Evolutionary conservation across 306 rosid genomes (phyloP), one percentile per base, ranked within the genome.

Genomic region (Hippophae tibetana): DNA sequence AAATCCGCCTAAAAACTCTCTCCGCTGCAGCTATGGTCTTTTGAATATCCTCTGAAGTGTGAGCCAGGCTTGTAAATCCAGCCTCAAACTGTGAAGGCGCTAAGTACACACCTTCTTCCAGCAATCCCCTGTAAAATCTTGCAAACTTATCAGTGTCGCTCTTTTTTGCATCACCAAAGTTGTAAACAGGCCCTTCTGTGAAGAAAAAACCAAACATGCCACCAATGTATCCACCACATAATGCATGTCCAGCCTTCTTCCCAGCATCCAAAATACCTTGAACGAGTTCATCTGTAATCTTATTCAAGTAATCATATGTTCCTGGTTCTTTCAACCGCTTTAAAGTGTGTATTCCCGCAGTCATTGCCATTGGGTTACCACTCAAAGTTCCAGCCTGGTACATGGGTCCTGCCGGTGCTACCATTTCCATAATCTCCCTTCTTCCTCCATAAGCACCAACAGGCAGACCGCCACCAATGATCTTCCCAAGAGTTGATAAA

Each of bases 71-170:
- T 44, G 99, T 93, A 71, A 88, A 86, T 31, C 99, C 99, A 60
- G 97, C 97, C 76, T 93, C 99, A 67, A 88, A 93, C 79, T 88
- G 97, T 10, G 94, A 86, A 52, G 99, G 99, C 58, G 99, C 99
- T 50, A 86, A 78, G 64, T 93, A 93, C 7, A 92, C 94, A 40
- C 97, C 99, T 82, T 92, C 94, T 43, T 82, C 95, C 75, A 92
- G 68, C 96, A 92, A 81, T 59, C 86, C 97, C 82, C 96, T 72
- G 59, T 66, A 74, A 73, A 93, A 93, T 77, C 75, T 88, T 5
- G 71, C 94, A 74, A 88, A 88, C 78, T 88, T 92, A 7, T 74
- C 82, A 0, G 82, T 54, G 61, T 88, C 99, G 13, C 99, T 82
- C 80, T 84, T 84, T 61, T 88, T 88, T 41, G 99, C 99, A 56